These are phyloP conservation scores for Hibiscus tridactylites DNA, from an alignment of 345 rosid species.

Conservation along the genomic window DNA sequence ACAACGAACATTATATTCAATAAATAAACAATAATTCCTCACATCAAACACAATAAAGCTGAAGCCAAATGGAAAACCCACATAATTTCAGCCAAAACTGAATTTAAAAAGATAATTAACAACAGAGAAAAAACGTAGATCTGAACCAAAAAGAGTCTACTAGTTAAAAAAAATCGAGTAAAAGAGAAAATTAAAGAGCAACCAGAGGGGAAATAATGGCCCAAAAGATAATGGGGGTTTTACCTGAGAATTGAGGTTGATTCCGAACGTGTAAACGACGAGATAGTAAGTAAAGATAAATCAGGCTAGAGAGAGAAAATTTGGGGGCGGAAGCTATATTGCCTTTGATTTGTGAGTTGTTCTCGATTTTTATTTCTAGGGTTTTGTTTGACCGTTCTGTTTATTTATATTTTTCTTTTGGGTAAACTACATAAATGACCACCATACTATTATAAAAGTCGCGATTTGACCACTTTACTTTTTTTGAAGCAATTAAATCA, in stretches of 20 bases:
- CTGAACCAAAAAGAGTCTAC: background rate
- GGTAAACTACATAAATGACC: too few species aligned
- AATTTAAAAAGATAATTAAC: background rate
- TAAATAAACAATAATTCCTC: background rate
- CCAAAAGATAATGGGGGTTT: background rate
- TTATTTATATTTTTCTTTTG: too few species aligned
- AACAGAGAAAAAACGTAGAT: background rate
- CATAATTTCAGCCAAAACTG: background rate
- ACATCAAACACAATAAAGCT: background rate
- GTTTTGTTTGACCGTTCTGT: too few species aligned
- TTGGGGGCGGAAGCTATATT: background rate
- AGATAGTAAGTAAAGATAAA: background rate
- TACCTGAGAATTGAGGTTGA: background rate
- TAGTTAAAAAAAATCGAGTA: background rate
- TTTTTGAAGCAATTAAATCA: too few species aligned
- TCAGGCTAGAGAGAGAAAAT: background rate
- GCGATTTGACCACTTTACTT: too few species aligned
- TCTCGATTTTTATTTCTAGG: background rate
- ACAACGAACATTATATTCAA: background rate
- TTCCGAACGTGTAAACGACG: background rate
- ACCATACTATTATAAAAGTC: too few species aligned
- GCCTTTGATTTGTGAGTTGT: conserved; percentile 15
- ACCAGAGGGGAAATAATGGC: background rate
- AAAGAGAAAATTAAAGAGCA: background rate
- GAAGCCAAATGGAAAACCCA: background rate